Conservation (phyloP, 2,329 filamentous ascomycete species). For the Aspergillus sp. region DNA sequence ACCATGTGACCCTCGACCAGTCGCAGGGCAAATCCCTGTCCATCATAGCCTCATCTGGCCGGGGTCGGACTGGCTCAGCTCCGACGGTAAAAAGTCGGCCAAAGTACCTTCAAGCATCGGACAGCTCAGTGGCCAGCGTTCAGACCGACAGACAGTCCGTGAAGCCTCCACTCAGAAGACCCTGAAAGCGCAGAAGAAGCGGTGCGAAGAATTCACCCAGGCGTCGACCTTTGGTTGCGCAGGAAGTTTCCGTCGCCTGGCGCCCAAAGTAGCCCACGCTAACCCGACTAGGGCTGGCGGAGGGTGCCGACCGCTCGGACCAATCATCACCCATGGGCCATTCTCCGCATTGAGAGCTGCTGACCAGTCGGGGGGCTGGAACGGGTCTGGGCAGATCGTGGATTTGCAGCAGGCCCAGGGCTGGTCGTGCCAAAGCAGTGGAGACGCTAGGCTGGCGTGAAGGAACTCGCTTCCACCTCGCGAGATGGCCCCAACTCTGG, state of each 20-base stretch:
- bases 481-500: constrained; percentile 12
- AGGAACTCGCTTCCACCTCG: constrained; percentile 11
- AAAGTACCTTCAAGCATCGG: neutral
- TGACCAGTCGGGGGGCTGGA: neutral
- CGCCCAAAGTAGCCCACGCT: constrained; percentile 4
- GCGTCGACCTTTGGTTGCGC: neutral
- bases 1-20: neutral
- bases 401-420: too few relatives aligned
- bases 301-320: neutral
- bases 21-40: neutral
- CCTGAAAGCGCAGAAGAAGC: neutral
- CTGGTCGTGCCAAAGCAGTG: too few relatives aligned
- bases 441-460: neutral
- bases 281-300: neutral
- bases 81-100: neutral
- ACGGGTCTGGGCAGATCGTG: constrained; percentile 1
- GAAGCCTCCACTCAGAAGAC: neutral
- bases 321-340: constrained; percentile 1
- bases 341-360: neutral
- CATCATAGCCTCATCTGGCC: neutral
- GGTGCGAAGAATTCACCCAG: too few relatives aligned
- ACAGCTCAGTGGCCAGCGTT: neutral
- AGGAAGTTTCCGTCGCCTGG: neutral
- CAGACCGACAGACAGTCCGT: neutral
- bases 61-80: neutral